Base-by-base conservation (phyloP, 345 rosid species). In the Aurinia saxatilis region DNA sequence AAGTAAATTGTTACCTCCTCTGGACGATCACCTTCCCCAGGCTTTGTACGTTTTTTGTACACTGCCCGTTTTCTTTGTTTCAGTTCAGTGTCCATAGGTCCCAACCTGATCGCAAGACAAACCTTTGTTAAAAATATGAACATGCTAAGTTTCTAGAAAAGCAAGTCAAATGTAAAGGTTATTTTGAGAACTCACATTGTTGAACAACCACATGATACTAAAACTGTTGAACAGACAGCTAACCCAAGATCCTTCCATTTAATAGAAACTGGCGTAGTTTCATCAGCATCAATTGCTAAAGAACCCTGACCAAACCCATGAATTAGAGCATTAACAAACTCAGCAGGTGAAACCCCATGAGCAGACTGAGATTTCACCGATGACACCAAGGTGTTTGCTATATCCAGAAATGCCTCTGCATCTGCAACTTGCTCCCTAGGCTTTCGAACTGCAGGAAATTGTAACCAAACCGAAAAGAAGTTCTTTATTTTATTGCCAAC, bases 381-480 rank as follows among this genome's bases (percentile, higher is more conserved):
- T 33, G 82, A 65, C 62, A 82, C 77, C 74, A 93, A 64, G 2
- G 96, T 70, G 72, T 63, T 82, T 14, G 97, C 68, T 15, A 93
- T 73, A 51, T 81, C 97, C 65, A 85, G 37, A 60, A 93, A 74
- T 5, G 93, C 96, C 68, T 93, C 97, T 7, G 99, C 98, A 73
- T 92, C 96, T 5, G 91, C 95, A 39, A 93, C 77, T 67, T 87
- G 96, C 73, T 93, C 99, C 74, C 97, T 80, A 0, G 99, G 97
- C 74, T 79, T 90, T 36, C 67, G 80, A 60, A 93, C 97, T 89
- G 79, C 37, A 47, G 5, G 7, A 10, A 29, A 39, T 35, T 3
- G 15, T 3, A 61, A 38, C 18, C 47, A 2, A 55, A 29, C 23
- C 8, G 16, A 52, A 39, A 37, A 6, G 7, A 16, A 45, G 0